A percentile compares a stretch with the other conserved stretches of the same genome.
Conservation (phyloP, 2,329 filamentous ascomycete species). For the Neonectria ditissima region DNA sequence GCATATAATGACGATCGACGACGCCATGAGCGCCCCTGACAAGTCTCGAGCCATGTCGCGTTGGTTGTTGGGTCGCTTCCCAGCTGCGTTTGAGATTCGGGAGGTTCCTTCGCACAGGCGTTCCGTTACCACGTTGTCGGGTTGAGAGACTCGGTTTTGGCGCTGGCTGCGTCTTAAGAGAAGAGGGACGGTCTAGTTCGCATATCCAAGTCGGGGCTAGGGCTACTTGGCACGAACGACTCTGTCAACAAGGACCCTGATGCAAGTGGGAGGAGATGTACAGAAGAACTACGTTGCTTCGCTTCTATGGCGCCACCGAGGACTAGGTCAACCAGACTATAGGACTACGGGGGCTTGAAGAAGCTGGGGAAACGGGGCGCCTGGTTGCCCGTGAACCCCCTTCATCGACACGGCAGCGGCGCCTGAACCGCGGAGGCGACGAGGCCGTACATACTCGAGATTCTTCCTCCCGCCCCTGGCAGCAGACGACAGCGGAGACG, state of each 20-base stretch:
- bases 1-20: constrained; percentile 26
- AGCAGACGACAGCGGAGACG: neutral
- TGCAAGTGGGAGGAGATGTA: constrained; percentile 4
- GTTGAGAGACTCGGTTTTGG: neutral
- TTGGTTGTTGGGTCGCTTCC: neutral
- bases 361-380: constrained; percentile 17
- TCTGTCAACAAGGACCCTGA: neutral
- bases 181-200: constrained; percentile 1
- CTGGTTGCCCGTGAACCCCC: constrained; percentile 1
- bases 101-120: neutral
- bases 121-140: neutral
- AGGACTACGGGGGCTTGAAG: constrained; percentile 8
- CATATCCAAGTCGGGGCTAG: constrained; percentile 11
- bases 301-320: constrained; percentile 12
- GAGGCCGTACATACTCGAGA: neutral
- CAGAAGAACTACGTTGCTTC: constrained; percentile 15
- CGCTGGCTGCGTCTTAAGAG: constrained; percentile 18
- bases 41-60: constrained; percentile 28
- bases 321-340: constrained; percentile 1
- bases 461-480: neutral
- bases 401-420: neutral
- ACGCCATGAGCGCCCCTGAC: constrained; percentile 27
- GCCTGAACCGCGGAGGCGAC: neutral
- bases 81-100: neutral
- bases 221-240: constrained; percentile 19